These are phyloP conservation scores for Podospora bellae-mahoneyi DNA, from an alignment of 495 filamentous ascomycete genomes.

Conservation along the genomic window DNA sequence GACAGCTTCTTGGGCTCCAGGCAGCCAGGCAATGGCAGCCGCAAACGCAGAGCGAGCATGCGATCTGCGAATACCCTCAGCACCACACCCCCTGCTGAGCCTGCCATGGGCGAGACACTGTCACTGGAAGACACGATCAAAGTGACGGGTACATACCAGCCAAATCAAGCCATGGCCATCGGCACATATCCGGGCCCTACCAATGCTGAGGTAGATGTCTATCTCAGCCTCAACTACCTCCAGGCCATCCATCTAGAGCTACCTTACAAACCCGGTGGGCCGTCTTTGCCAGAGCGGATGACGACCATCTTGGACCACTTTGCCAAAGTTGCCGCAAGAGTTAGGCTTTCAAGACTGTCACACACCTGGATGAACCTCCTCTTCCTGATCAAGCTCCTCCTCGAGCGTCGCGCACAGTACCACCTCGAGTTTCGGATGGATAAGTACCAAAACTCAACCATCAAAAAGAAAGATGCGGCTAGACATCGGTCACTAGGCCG, in stretches of 20 bases:
- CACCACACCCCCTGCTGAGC: slow-evolving; percentile 57
- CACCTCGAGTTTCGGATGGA: slow-evolving; percentile 47
- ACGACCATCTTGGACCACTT: slow-evolving; percentile 57
- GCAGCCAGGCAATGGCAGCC: slow-evolving; percentile 31
- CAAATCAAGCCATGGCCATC: slow-evolving; percentile 60
- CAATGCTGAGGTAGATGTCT: slow-evolving; percentile 53
- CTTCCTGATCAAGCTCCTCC: slow-evolving; percentile 58
- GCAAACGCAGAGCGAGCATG: slow-evolving; percentile 39
- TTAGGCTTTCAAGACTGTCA: slow-evolving; percentile 59
- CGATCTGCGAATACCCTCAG: slow-evolving; percentile 42
- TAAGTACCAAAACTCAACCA: slow-evolving; percentile 19
- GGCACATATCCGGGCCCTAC: slow-evolving; percentile 57
- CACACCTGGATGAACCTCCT: slow-evolving; percentile 74
- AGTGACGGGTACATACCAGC: slow-evolving; percentile 50
- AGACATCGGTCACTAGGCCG: slow-evolving; percentile 13
- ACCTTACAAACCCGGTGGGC: slow-evolving; percentile 28
- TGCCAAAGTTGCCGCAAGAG: slow-evolving; percentile 57
- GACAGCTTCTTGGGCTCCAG: slow-evolving; percentile 57
- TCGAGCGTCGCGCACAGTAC: slow-evolving; percentile 55
- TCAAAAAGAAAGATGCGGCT: slow-evolving; percentile 30
- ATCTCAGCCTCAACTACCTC: slow-evolving; percentile 60
- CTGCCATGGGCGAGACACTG: slow-evolving; percentile 50
- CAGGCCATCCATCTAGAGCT: slow-evolving; percentile 42
- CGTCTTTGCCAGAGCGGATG: slow-evolving; percentile 42
- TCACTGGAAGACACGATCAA: slow-evolving; percentile 61